Evolutionary conservation across 2,329 filamentous ascomycete species (phyloP).

Genomic region (Ambrosiella cleistominuta): DNA sequence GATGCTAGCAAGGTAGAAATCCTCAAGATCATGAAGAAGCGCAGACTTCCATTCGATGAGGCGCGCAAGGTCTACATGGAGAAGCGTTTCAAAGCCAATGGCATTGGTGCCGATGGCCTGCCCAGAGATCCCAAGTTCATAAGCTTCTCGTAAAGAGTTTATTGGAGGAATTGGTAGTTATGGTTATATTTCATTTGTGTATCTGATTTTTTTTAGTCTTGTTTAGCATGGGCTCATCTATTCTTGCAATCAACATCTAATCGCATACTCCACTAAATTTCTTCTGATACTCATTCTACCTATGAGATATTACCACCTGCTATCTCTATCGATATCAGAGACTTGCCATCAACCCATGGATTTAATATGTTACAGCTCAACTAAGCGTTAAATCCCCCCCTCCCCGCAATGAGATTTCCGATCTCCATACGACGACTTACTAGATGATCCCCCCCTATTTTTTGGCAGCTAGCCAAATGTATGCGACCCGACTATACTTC

Average conservation of each 20-base stretch:
- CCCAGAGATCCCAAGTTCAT: slow-evolving; percentile 92
- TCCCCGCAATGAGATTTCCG: too few species aligned
- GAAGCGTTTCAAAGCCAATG: slow-evolving; percentile 67
- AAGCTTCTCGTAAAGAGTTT: slow-evolving; percentile 41
- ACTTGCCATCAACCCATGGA: too few species aligned
- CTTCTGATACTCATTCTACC: not conserved
- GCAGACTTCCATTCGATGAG: slow-evolving; percentile 73
- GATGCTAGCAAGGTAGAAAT: slow-evolving; percentile 65
- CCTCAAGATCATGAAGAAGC: slow-evolving; percentile 75
- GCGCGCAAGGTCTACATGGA: slow-evolving; percentile 75
- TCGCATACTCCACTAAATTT: not conserved
- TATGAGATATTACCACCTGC: too few species aligned
- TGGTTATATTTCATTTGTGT: not conserved
- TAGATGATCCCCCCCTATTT: not conserved
- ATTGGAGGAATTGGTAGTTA: too few species aligned
- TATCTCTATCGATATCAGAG: too few species aligned
- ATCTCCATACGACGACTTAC: not conserved
- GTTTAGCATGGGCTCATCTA: not conserved
- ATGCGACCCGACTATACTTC: not conserved
- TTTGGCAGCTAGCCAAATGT: not conserved
- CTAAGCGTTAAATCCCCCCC: too few species aligned
- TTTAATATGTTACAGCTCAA: too few species aligned
- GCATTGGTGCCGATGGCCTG: slow-evolving; percentile 72
- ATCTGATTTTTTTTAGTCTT: not conserved
- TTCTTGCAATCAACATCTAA: not conserved